These are phyloP conservation scores for Petasospora fabianii DNA, from an alignment of 1,139 yeast species.

Conservation along the genomic window DNA sequence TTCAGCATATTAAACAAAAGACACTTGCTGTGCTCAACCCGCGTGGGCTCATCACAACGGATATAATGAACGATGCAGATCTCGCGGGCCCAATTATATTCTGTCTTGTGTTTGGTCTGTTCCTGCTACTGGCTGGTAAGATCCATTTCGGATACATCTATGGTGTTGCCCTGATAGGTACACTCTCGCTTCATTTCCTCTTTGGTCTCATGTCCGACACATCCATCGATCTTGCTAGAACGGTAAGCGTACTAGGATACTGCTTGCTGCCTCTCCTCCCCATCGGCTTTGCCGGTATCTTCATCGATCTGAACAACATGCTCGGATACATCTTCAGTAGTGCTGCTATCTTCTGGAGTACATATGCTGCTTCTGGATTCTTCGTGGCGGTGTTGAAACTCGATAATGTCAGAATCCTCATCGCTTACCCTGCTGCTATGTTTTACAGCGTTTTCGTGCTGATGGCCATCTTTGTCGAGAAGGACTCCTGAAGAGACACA, in stretches of 20 bases:
- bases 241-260: conserved; percentile 92
- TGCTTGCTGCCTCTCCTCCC: conserved; percentile 88
- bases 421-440: conserved; percentile 90
- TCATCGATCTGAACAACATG: conserved; percentile 63
- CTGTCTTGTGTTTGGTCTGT: conserved; percentile 84
- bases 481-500: conserved; percentile 8
- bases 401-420: conserved; percentile 80
- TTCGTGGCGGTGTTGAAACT: conserved; percentile 82
- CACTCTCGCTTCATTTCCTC: conserved; percentile 75
- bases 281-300: conserved; percentile 66
- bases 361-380: conserved; percentile 90
- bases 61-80: conserved; percentile 86
- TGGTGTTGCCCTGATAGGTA: conserved; percentile 93
- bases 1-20: conserved; percentile 79
- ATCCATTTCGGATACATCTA: conserved; percentile 96
- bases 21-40: conserved; percentile 88
- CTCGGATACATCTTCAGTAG: conserved; percentile 71
- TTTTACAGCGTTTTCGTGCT: conserved; percentile 93
- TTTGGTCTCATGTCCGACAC: conserved; percentile 70
- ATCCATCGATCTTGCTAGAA: conserved; percentile 62
- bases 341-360: conserved; percentile 85
- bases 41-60: conserved; percentile 55
- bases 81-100: conserved; percentile 94
- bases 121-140: conserved; percentile 79
- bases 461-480: conserved; percentile 81